Evolutionary conservation across 1,284 basidiomycete genomes (phyloP), one percentile per base, ranked within the genome.

Genomic region (Ganoderma meredithae): DNA sequence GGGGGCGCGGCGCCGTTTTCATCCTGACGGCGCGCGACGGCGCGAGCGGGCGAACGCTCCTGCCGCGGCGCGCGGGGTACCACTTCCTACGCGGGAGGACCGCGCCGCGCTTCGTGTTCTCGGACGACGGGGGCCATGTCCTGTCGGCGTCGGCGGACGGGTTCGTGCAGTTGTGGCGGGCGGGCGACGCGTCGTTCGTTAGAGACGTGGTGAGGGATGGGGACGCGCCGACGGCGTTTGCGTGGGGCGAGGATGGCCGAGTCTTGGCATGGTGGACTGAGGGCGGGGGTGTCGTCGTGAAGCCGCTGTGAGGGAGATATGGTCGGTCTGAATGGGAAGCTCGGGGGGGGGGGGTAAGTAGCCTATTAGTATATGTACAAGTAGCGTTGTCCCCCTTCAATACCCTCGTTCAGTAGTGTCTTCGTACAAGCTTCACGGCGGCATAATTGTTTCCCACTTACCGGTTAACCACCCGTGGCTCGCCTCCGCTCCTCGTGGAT

Each of bases 401-500:
- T 31, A 33, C 17, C 27, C 17, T 8, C 12, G 7, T 13, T 39
- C n/a, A 58, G 55, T 19, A 58, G 39, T 22, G 31, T 39, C 22
- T 17, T 36, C 10, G 36, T 39, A 10, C 9, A 5, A 36, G 17
- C 15, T 19, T 33, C 12, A n/a, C 5, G 12, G 4, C 9, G 0
- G 12, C 36, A 9, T 36, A 6, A 36, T 8, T 22, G 33, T 40
- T 17, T 39, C 13, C 27, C 36, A 2, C 8, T 39, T 40, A 60
- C 36, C 15, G 7, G 10, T 7, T 27, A 60, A 22, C 58, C 22
- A 41, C 22, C 55, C n/a, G 31, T 31, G 9, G 36, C 55, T 36
- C 36, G 55, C 17, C 17, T 40, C 25, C 40, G 36, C 40, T 60
- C 58, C 39, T 60, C 58, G 58, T 60, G 40, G 25, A 60, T 43